Conservation (phyloP, 768 basidiomycete species). For the Russula dissimulans region DNA sequence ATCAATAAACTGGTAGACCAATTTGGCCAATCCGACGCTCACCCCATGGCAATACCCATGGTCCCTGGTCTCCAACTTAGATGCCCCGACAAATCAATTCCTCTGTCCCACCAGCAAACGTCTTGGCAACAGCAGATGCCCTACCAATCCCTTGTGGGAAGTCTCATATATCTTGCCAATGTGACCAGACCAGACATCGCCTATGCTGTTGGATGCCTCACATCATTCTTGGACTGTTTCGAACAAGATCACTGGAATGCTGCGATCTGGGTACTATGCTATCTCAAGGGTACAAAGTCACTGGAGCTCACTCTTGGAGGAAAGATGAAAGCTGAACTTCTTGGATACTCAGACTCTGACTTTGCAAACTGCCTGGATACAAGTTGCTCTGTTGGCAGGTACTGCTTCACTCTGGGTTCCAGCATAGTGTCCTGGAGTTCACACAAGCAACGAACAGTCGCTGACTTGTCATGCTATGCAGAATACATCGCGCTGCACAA, state of each 20-base stretch:
- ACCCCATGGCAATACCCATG: too few relatives aligned
- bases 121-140: too few relatives aligned
- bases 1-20: too few relatives aligned
- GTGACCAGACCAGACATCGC: background rate
- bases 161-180: too few relatives aligned
- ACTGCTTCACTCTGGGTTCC: background rate
- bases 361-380: background rate
- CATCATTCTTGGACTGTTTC: background rate
- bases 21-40: too few relatives aligned
- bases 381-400: background rate
- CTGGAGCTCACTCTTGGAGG: background rate
- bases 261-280: background rate
- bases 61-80: too few relatives aligned
- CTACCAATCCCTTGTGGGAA: too few relatives aligned
- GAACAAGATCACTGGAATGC: background rate
- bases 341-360: background rate
- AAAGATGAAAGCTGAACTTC: fast-evolving
- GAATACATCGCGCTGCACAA: background rate
- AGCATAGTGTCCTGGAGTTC: background rate
- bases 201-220: background rate
- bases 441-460: background rate
- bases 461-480: background rate
- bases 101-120: too few relatives aligned
- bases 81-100: too few relatives aligned
- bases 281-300: background rate